phyloP scores from a whole-genome alignment of 2,329 filamentous ascomycete species.

The Paraphoma chrysanthemicola region DNA sequence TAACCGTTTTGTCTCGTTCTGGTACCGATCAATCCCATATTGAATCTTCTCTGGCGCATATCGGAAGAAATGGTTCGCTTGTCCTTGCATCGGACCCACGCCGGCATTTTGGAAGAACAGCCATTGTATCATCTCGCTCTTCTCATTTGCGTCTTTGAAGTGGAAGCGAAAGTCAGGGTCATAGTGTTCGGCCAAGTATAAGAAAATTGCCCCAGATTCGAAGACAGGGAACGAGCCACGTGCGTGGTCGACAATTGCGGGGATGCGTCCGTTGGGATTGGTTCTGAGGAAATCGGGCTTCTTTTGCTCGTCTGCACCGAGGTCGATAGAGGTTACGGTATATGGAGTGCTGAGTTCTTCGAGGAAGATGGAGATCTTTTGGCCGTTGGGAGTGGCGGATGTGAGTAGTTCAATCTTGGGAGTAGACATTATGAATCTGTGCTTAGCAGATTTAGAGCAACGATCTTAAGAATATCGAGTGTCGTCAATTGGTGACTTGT shows the following conservation, averaged over 20 bases:
- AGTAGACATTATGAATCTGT: slow-evolving; percentile 33
- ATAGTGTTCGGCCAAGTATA: slow-evolving; percentile 81
- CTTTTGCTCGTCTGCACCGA: slow-evolving; percentile 75
- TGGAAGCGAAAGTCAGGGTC: slow-evolving; percentile 80
- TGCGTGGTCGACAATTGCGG: slow-evolving; percentile 76
- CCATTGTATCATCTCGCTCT: slow-evolving; percentile 81
- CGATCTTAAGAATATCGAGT: neutral
- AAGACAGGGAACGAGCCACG: slow-evolving; percentile 75
- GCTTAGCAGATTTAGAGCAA: neutral
- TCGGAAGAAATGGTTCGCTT: slow-evolving; percentile 78
- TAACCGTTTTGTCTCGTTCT: slow-evolving; percentile 79
- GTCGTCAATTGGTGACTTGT: neutral
- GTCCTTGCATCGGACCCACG: slow-evolving; percentile 78
- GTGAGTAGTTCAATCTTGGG: slow-evolving; percentile 74
- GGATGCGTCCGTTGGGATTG: slow-evolving; percentile 90
- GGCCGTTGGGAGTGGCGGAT: slow-evolving; percentile 81
- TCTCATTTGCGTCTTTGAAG: slow-evolving; percentile 75
- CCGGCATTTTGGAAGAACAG: slow-evolving; percentile 73
- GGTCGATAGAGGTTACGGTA: slow-evolving; percentile 58
- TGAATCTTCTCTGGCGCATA: slow-evolving; percentile 81
- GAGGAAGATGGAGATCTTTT: slow-evolving; percentile 82
- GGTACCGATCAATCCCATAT: slow-evolving; percentile 81
- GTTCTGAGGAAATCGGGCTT: slow-evolving; percentile 78
- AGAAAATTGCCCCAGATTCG: slow-evolving; percentile 80
- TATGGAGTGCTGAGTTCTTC: slow-evolving; percentile 71